Evolutionary conservation across 2,329 filamentous ascomycete genomes (phyloP).

Genomic region (Juglanconis juglandina): DNA sequence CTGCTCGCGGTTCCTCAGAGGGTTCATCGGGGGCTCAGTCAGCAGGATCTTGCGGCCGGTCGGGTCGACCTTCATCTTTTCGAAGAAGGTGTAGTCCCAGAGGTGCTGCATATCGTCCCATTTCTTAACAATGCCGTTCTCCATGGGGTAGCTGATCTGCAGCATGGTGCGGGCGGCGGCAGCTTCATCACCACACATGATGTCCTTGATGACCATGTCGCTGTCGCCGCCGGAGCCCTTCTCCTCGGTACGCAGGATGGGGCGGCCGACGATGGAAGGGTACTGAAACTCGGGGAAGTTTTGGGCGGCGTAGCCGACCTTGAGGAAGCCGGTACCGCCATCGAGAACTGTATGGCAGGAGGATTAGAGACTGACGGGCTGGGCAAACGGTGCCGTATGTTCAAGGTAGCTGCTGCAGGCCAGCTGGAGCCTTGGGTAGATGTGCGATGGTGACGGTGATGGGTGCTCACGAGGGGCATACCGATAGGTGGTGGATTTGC

Average conservation of each 20-base stretch:
- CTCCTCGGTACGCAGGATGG: constrained; percentile 95
- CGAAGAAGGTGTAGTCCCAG: constrained; percentile 97
- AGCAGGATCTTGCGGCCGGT: constrained; percentile 93
- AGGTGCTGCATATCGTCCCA: constrained; percentile 99
- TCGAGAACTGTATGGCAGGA: constrained; percentile 73
- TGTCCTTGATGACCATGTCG: constrained; percentile 80
- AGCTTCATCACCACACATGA: constrained; percentile 99
- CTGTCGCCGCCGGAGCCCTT: constrained; percentile 44
- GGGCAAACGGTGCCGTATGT: constrained; percentile 16
- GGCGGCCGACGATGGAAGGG: constrained; percentile 95
- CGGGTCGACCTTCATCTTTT: constrained; percentile 93
- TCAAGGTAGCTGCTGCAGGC: constrained; percentile 21
- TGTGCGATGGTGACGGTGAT: background rate
- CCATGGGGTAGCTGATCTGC: constrained; percentile 99
- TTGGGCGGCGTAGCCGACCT: constrained; percentile 97
- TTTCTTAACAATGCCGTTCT: constrained; percentile 98
- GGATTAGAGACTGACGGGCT: background rate
- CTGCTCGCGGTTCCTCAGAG: constrained; percentile 90
- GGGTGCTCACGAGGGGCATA: constrained; percentile 31
- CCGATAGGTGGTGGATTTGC: constrained; percentile 52
- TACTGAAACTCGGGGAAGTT: constrained; percentile 99
- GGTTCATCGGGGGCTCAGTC: constrained; percentile 97
- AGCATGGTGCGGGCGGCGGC: constrained; percentile 94
- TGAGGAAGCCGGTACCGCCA: constrained; percentile 98
- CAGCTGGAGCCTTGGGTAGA: background rate